Evolutionary conservation across 352 stramenopile genomes (phyloP).

Genomic region (Pythium aquatile): DNA sequence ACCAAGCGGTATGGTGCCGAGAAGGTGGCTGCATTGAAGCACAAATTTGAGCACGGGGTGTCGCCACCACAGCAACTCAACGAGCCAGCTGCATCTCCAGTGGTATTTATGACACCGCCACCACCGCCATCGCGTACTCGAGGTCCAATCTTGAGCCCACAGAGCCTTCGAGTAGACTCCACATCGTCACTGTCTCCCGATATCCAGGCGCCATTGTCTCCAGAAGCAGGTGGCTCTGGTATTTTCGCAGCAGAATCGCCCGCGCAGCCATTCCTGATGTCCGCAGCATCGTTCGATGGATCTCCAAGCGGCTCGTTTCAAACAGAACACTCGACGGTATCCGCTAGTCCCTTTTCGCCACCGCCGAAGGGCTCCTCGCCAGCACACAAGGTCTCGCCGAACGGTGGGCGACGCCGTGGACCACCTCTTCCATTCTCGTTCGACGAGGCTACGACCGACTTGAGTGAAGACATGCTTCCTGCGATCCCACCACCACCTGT

Average conservation of each 20-base stretch:
- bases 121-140: neutral
- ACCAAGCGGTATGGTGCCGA: conserved; percentile 57
- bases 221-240: neutral
- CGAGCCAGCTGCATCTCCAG: neutral
- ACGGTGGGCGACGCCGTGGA: neutral
- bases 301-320: neutral
- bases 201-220: neutral
- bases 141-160: neutral
- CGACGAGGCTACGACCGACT: neutral
- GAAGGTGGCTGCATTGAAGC: conserved; percentile 44
- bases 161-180: neutral
- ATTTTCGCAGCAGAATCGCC: conserved; percentile 4
- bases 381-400: conserved; percentile 18
- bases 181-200: neutral
- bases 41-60: conserved; percentile 15
- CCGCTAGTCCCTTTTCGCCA: neutral
- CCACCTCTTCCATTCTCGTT: conserved; percentile 23
- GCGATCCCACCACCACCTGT: conserved; percentile 11
- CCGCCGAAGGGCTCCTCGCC: neutral
- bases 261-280: conserved; percentile 7
- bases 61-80: neutral
- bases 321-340: neutral
- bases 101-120: conserved; percentile 5
- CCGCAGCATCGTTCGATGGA: conserved; percentile 4
- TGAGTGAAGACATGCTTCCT: neutral